These are phyloP conservation scores for Cordyceps cateniannulata DNA, from an alignment of 2,329 filamentous ascomycete genomes.

Conservation along the genomic window DNA sequence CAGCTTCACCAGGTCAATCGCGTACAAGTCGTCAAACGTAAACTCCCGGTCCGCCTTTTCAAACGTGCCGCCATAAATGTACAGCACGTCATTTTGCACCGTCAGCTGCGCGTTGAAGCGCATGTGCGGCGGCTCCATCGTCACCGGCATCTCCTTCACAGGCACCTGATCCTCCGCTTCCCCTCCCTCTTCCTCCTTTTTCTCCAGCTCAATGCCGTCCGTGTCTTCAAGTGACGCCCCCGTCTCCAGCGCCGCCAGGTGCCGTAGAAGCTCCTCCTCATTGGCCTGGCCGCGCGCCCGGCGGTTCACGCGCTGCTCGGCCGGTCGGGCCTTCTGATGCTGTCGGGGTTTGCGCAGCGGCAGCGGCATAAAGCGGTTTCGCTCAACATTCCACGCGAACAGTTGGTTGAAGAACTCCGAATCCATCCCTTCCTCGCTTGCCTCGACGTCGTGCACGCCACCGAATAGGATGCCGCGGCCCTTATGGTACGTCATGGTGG, in stretches of 20 bases:
- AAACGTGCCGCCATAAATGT: conserved; percentile 91
- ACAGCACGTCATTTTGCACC: conserved; percentile 86
- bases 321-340: conserved; percentile 43
- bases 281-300: conserved; percentile 79
- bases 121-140: conserved; percentile 79
- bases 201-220: conserved; percentile 43
- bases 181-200: conserved; percentile 43
- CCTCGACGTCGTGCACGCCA: conserved; percentile 87
- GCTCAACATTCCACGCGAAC: conserved; percentile 90
- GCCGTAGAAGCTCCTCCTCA: conserved; percentile 82
- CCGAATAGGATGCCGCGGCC: conserved; percentile 90
- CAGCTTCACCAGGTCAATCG: conserved; percentile 87
- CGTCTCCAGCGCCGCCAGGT: conserved; percentile 77
- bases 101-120: conserved; percentile 88
- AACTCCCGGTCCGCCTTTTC: conserved; percentile 93
- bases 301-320: conserved; percentile 49
- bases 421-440: conserved; percentile 90
- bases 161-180: conserved; percentile 52
- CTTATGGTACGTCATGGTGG: conserved; percentile 92
- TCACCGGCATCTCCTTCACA: conserved; percentile 56
- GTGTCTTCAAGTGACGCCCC: conserved; percentile 56
- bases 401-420: conserved; percentile 94
- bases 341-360: conserved; percentile 65
- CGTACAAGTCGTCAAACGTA: conserved; percentile 92
- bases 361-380: conserved; percentile 90